These are phyloP conservation scores for Epicoccum nigrum DNA, from an alignment of 2,329 filamentous ascomycete species.

Conservation along the genomic window DNA sequence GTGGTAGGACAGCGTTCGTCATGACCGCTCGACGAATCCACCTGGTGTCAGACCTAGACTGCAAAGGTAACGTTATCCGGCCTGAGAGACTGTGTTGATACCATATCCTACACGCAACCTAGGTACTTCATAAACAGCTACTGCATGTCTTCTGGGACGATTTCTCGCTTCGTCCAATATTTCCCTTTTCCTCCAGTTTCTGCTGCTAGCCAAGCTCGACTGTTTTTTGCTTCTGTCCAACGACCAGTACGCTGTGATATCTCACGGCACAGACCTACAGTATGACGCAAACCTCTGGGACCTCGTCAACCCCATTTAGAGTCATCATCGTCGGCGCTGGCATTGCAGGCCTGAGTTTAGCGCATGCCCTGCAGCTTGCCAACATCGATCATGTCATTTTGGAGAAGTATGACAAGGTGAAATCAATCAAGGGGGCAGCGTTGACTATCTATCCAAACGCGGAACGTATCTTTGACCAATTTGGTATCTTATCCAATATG, in stretches of 20 bases:
- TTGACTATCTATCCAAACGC: constrained; percentile 29
- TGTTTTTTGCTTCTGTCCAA: too few species aligned
- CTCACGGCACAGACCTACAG: not conserved
- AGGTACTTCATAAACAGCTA: too few species aligned
- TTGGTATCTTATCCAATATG: constrained; percentile 25
- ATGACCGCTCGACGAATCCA: not conserved
- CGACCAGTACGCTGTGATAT: not conserved
- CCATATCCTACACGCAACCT: too few species aligned
- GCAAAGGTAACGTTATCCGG: too few species aligned
- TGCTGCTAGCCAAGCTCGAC: too few species aligned
- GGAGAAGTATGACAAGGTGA: constrained; percentile 28
- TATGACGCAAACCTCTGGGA: constrained; percentile 7
- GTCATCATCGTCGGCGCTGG: constrained; percentile 29
- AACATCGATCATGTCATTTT: constrained; percentile 34
- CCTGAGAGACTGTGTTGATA: too few species aligned
- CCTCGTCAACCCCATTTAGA: constrained; percentile 18
- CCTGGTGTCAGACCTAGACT: constrained; percentile 1
- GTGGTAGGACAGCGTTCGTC: not conserved
- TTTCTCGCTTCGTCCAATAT: too few species aligned
- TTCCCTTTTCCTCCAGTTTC: too few species aligned
- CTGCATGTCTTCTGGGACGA: not conserved
- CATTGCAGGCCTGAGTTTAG: constrained; percentile 27
- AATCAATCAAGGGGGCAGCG: constrained; percentile 29
- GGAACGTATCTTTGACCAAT: constrained; percentile 32
- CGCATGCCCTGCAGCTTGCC: constrained; percentile 27